Evolutionary conservation across 345 rosid genomes (phyloP), one percentile per base, ranked within the genome.

Genomic region (Salix caprea): DNA sequence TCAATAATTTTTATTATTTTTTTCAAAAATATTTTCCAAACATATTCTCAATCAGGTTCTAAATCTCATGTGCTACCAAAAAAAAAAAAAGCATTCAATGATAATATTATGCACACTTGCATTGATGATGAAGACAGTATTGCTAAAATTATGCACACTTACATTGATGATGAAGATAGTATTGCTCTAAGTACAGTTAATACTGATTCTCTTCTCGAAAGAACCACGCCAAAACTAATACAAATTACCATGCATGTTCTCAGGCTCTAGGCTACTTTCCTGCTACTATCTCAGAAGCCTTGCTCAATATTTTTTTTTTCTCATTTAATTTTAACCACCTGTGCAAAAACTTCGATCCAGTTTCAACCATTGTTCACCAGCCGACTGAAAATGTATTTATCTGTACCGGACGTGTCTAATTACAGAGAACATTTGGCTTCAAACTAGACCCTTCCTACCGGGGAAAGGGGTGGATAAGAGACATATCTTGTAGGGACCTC

Each of bases 401-500:
- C 61, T 60, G 70, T 66, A 72, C 15, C n/a, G 14, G 42, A 67
- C 21, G 56, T 28, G 46, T 71, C 48, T 72, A 82, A 73, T 81
- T 80, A 69, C 77, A 74, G 19, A 65, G 39, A 79, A 67, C 74
- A 74, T 79, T 69, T 72, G 39, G 26, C 21, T 26, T 18, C 62
- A 73, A 75, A 70, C 82, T 88, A 91, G 78, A 90, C 94, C 82
- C 97, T 88, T 34, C 92, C 97, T 1, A 85, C 89, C 0, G 98
- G 97, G 52, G 97, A 94, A 71, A 84, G 65, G 9, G 95, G 94
- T 65, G 95, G 97, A 80, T 85, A 76, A 5, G 97, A 81, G 46
- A 86, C 74, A 64, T 86, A 91, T 82, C 86, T 90, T 12, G 87
- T 89, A 23, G 94, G 85, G 64, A 77, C 58, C 9, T 82, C 90